Evolutionary conservation across 495 filamentous ascomycete genomes (phyloP).

Genomic region (Cenococcum geophilum): DNA sequence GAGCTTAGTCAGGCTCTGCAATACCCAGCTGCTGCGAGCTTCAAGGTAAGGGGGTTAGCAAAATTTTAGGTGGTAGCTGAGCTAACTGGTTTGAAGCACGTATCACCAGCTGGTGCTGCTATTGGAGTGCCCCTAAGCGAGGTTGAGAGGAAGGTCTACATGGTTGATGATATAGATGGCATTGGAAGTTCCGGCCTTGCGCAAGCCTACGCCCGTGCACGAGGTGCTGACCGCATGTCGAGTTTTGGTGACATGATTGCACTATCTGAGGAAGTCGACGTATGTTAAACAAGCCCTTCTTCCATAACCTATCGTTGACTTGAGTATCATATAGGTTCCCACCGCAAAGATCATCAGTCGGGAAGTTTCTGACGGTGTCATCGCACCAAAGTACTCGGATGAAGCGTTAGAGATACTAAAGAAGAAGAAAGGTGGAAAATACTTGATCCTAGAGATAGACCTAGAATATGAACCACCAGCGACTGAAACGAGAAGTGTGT

Average conservation of each 20-base stretch:
- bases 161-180: slow-evolving; percentile 90
- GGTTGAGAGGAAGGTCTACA: slow-evolving; percentile 91
- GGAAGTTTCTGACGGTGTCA: slow-evolving; percentile 94
- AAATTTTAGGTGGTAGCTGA: neutral
- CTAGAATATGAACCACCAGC: slow-evolving; percentile 68
- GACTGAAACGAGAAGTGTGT: slow-evolving; percentile 77
- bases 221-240: slow-evolving; percentile 94
- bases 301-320: neutral
- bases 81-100: slow-evolving; percentile 47
- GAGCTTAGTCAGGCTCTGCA: slow-evolving; percentile 84
- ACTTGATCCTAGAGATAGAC: slow-evolving; percentile 93
- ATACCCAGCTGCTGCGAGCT: slow-evolving; percentile 89
- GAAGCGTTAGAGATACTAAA: slow-evolving; percentile 84
- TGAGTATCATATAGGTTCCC: slow-evolving; percentile 41
- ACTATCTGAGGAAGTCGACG: slow-evolving; percentile 81
- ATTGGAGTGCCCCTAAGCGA: slow-evolving; percentile 80
- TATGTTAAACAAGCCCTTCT: slow-evolving; percentile 7
- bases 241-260: slow-evolving; percentile 96
- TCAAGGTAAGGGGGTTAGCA: slow-evolving; percentile 53
- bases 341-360: slow-evolving; percentile 96
- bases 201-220: slow-evolving; percentile 89
- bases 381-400: slow-evolving; percentile 77
- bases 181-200: slow-evolving; percentile 79
- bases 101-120: slow-evolving; percentile 92
- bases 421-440: slow-evolving; percentile 98